Evolutionary conservation across 2,329 filamentous ascomycete genomes (phyloP).

Genomic region (Aulographum hederae): DNA sequence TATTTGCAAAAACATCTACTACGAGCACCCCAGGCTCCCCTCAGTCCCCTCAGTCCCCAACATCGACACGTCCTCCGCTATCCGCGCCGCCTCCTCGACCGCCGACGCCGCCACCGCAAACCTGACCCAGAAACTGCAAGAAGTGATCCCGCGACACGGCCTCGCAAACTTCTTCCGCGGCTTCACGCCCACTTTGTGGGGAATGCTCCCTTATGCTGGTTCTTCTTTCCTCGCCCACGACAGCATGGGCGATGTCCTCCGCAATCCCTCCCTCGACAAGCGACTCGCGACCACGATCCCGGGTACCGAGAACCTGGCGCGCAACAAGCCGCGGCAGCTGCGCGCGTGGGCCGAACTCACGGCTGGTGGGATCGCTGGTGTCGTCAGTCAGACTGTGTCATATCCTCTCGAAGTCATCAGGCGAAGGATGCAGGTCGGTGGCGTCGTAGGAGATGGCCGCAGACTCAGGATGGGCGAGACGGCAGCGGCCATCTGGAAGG

Average conservation of each 20-base stretch:
- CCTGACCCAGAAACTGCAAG: conserved; percentile 25
- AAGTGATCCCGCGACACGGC: conserved; percentile 44
- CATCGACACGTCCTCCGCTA: conserved; percentile 8
- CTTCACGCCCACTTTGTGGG: conserved; percentile 74
- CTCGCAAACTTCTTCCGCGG: conserved; percentile 88
- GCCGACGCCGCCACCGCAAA: conserved; percentile 23
- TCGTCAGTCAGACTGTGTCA: conserved; percentile 78
- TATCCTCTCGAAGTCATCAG: conserved; percentile 90
- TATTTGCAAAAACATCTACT: conserved; percentile 76
- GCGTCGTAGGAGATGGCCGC: conserved; percentile 79
- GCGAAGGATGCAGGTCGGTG: conserved; percentile 88
- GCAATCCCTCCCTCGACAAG: conserved; percentile 43
- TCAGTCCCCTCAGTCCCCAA: conserved; percentile 10
- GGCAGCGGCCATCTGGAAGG: conserved; percentile 51
- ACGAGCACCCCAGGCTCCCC: conserved; percentile 41
- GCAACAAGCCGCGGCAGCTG: conserved; percentile 47
- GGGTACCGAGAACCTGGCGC: conserved; percentile 23
- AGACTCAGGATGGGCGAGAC: conserved; percentile 65
- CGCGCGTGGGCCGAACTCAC: conserved; percentile 74
- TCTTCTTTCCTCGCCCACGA: conserved; percentile 94
- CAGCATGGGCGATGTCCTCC: conserved; percentile 68
- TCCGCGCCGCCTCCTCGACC: conserved; percentile 18
- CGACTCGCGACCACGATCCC: conserved; percentile 71
- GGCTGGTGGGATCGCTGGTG: conserved; percentile 68
- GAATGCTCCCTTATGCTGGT: conserved; percentile 94